phyloP scores from a whole-genome alignment of 345 rosid genomes.

The Aurinia saxatilis region DNA sequence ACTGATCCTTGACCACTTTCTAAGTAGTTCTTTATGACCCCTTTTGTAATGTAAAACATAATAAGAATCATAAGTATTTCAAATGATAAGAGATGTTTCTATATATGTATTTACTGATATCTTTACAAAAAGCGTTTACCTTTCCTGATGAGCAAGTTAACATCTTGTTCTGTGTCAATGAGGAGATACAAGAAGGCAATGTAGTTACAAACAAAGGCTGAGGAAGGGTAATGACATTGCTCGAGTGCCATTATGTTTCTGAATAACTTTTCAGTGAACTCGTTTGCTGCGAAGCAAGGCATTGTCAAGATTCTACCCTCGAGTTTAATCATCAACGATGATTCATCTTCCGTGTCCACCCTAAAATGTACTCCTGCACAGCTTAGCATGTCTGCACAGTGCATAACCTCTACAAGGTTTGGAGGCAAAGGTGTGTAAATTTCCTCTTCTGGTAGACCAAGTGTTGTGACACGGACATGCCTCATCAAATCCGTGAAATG shows the following conservation, averaged over 20 bases:
- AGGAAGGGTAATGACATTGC: not conserved
- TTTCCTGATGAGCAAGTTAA: conserved; percentile 9
- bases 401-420: too few species aligned
- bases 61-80: not conserved
- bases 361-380: conserved; percentile 1
- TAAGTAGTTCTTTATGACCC: not conserved
- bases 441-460: not conserved
- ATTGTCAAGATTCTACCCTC: not conserved
- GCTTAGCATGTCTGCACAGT: not conserved
- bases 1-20: not conserved
- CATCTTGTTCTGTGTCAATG: not conserved
- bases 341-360: too few species aligned
- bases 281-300: not conserved
- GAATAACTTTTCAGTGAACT: not conserved
- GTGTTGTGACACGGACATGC: not conserved
- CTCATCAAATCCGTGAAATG: not conserved
- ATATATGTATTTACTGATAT: too few species aligned
- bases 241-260: conserved; percentile 14
- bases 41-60: not conserved
- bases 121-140: not conserved
- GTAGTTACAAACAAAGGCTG: not conserved
- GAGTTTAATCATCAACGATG: not conserved
- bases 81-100: not conserved
- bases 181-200: not conserved
- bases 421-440: too few species aligned